Conservation (phyloP, 2,329 filamentous ascomycete genomes). For the Penicillium glabrum region DNA sequence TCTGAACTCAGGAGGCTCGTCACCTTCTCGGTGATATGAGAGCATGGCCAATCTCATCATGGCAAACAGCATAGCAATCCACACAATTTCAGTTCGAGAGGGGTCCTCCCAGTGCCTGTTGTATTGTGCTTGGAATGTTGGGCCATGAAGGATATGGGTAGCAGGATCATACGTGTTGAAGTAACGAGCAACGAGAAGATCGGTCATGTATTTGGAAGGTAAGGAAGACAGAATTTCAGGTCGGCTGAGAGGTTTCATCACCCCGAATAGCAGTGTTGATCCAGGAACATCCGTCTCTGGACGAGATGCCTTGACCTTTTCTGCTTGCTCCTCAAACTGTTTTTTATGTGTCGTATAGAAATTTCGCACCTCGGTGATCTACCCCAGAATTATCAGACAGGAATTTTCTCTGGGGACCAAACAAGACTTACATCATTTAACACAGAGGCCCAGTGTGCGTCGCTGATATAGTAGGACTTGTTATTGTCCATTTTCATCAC, state of each 20-base stretch:
- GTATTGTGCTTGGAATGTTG: conserved; percentile 78
- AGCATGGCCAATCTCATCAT: conserved; percentile 66
- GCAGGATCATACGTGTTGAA: conserved; percentile 77
- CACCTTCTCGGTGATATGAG: conserved; percentile 61
- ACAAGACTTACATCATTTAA: conserved; percentile 60
- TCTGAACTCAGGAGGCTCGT: conserved; percentile 63
- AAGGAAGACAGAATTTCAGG: conserved; percentile 76
- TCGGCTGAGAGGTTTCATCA: conserved; percentile 66
- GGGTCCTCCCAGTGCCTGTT: conserved; percentile 63
- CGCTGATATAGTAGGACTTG: conserved; percentile 78
- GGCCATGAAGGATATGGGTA: conserved; percentile 72
- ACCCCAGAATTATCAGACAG: not conserved
- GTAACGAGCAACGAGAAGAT: conserved; percentile 82
- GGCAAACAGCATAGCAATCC: conserved; percentile 62
- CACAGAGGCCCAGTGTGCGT: conserved; percentile 80
- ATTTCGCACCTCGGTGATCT: conserved; percentile 89
- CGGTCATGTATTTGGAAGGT: conserved; percentile 77
- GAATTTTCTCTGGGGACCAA: not conserved
- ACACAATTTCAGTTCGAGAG: conserved; percentile 57
- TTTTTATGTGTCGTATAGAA: conserved; percentile 87
- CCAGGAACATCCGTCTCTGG: conserved; percentile 56
- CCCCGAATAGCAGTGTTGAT: conserved; percentile 76
- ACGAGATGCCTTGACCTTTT: conserved; percentile 70
- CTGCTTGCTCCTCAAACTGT: conserved; percentile 78
- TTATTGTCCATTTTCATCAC: conserved; percentile 77